Percentiles rank a stretch among this genome's conserved stretches.
Evolutionary conservation across 768 basidiomycete species (phyloP).

Genomic region (Amanita rimosa): DNA sequence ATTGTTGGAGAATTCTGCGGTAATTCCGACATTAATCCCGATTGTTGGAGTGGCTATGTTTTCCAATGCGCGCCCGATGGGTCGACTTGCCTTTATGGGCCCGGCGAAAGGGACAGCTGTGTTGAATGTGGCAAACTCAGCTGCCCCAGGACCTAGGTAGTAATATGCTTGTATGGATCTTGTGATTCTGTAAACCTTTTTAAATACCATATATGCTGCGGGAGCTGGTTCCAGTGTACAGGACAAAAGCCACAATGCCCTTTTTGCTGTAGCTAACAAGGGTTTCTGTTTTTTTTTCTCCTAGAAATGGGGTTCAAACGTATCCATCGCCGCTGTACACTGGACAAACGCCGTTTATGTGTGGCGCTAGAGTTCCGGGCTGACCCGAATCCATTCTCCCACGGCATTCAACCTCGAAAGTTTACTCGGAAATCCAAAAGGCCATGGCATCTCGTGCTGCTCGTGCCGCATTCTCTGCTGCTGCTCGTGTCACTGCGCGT

Average conservation of each 20-base stretch:
- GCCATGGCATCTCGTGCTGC: conserved; percentile 9
- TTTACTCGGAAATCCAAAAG: conserved; percentile 3
- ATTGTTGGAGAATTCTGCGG: conserved; percentile 11
- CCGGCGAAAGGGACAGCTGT: neutral
- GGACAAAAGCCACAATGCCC: no score
- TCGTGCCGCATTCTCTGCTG: conserved; percentile 4
- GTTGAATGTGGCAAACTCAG: neutral
- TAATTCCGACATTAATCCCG: conserved; percentile 9
- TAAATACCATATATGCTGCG: no score
- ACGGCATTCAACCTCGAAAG: conserved; percentile 2
- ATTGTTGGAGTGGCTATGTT: conserved; percentile 11
- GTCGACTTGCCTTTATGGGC: neutral
- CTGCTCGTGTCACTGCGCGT: conserved; percentile 5
- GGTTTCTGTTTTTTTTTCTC: no score
- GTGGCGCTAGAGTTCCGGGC: no score
- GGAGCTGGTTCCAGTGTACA: no score
- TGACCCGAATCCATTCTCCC: conserved; percentile 1
- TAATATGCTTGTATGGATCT: no score
- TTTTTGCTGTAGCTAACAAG: no score
- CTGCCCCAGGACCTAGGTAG: no score
- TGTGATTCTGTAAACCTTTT: no score
- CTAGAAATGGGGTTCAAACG: no score
- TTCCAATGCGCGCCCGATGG: conserved; percentile 11
- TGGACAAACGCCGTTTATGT: no score
- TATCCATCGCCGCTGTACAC: no score